Conservation (phyloP, 192 early-diverging fungal genomes). For the Phycomyces blakesleeanus region DNA sequence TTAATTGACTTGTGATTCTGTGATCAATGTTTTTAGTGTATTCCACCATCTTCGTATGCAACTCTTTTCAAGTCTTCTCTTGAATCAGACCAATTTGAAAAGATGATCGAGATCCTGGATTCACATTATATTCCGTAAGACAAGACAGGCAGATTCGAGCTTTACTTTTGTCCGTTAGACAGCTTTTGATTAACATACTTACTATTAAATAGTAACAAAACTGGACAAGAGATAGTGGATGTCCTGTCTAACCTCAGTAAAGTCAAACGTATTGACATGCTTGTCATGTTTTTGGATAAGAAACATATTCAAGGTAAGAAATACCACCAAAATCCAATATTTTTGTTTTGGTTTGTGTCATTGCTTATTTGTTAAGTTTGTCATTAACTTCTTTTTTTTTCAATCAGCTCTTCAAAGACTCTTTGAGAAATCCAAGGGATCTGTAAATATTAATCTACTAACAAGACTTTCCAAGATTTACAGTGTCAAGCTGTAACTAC, state of each 20-base stretch:
- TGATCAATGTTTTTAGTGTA: slow-evolving; percentile 31
- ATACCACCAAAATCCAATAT: not conserved
- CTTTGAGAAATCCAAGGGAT: not conserved
- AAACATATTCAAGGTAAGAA: slow-evolving; percentile 24
- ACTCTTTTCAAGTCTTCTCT: slow-evolving; percentile 43
- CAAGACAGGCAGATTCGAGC: not conserved
- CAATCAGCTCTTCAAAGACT: not conserved
- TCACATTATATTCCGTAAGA: slow-evolving; percentile 29
- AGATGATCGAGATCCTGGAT: slow-evolving; percentile 38
- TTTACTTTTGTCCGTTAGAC: slow-evolving; percentile 1
- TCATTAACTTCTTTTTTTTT: too few relatives aligned
- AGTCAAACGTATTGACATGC: slow-evolving; percentile 31
- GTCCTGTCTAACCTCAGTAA: slow-evolving; percentile 19
- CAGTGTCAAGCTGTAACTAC: not conserved
- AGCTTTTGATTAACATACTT: too few relatives aligned
- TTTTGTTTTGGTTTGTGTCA: not conserved
- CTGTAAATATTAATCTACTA: not conserved
- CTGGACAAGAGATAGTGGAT: slow-evolving; percentile 9
- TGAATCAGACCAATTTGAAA: slow-evolving; percentile 47
- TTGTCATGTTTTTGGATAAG: slow-evolving; percentile 27
- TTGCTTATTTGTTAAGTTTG: not conserved
- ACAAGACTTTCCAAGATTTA: not conserved
- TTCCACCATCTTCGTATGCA: slow-evolving; percentile 36
- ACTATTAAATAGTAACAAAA: slow-evolving; percentile 4
- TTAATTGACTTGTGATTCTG: not conserved